Conservation (phyloP, 257 asterid species). For the Penstemon davidsonii region DNA sequence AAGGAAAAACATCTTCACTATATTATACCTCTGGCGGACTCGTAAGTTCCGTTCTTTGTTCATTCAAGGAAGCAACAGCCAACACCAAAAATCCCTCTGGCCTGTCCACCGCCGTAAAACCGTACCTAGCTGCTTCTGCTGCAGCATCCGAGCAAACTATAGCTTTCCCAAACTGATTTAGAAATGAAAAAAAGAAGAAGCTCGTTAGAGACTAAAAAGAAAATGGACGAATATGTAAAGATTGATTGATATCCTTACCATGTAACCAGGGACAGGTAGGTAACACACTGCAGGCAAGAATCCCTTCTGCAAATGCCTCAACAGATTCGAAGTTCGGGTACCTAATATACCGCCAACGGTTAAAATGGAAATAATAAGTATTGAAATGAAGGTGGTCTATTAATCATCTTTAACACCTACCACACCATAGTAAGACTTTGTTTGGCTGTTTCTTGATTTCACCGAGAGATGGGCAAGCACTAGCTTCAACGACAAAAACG, state of each 20-base stretch:
- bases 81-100: slow-evolving; percentile 83
- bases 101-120: slow-evolving; percentile 78
- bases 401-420: slow-evolving; percentile 34
- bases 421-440: slow-evolving; percentile 88
- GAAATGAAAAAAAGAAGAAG: neutral
- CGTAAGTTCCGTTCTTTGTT: slow-evolving; percentile 41
- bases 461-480: slow-evolving; percentile 74
- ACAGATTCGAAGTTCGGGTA: slow-evolving; percentile 67
- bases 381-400: no score
- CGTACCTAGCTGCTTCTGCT: slow-evolving; percentile 91
- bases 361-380: neutral
- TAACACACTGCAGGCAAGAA: slow-evolving; percentile 70
- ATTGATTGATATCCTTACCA: slow-evolving; percentile 42
- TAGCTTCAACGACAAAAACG: slow-evolving; percentile 60
- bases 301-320: slow-evolving; percentile 81
- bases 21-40: slow-evolving; percentile 42
- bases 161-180: slow-evolving; percentile 78
- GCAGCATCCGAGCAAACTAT: slow-evolving; percentile 91
- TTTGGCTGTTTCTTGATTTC: slow-evolving; percentile 68
- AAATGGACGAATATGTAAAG: neutral
- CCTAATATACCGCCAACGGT: slow-evolving; percentile 36
- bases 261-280: slow-evolving; percentile 83
- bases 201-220: neutral
- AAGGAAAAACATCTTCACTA: neutral
- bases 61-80: slow-evolving; percentile 77